Evolutionary conservation across 805 yeast species (phyloP).

Genomic region (Yamadazyma insecticola): DNA sequence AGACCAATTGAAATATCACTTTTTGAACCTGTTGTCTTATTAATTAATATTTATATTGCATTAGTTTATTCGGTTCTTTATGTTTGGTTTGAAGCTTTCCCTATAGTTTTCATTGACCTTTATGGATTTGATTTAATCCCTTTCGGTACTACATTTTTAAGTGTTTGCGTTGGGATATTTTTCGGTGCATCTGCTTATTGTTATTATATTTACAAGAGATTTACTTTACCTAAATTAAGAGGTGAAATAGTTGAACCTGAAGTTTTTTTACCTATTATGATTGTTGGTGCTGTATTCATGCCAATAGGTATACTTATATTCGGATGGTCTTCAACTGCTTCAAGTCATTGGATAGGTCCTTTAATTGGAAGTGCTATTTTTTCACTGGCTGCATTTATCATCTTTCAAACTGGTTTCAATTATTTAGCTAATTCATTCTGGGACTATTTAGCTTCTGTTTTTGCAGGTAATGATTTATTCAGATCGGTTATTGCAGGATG

Average conservation of each 20-base stretch:
- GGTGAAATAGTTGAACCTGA: slow-evolving; percentile 35
- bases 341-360: slow-evolving; percentile 48
- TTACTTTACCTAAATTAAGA: slow-evolving; percentile 17
- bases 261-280: slow-evolving; percentile 36
- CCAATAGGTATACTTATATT: slow-evolving; percentile 43
- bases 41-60: slow-evolving; percentile 49
- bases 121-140: slow-evolving; percentile 45
- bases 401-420: slow-evolving; percentile 50
- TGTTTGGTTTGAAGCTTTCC: slow-evolving; percentile 50
- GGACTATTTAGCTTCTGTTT: slow-evolving; percentile 51
- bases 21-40: slow-evolving; percentile 52
- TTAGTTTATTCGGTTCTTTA: slow-evolving; percentile 51
- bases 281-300: slow-evolving; percentile 36
- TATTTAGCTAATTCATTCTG: slow-evolving; percentile 48
- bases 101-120: slow-evolving; percentile 45
- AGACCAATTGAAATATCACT: slow-evolving; percentile 48
- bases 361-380: slow-evolving; percentile 40
- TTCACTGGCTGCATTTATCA: slow-evolving; percentile 34
- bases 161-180: slow-evolving; percentile 45
- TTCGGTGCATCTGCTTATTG: slow-evolving; percentile 32
- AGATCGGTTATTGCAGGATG: slow-evolving; percentile 50
- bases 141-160: slow-evolving; percentile 44
- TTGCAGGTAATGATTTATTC: slow-evolving; percentile 51
- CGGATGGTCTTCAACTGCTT: slow-evolving; percentile 44
- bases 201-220: slow-evolving; percentile 17